Conservation (phyloP, 345 rosid species). For the Ceriops tagal region DNA sequence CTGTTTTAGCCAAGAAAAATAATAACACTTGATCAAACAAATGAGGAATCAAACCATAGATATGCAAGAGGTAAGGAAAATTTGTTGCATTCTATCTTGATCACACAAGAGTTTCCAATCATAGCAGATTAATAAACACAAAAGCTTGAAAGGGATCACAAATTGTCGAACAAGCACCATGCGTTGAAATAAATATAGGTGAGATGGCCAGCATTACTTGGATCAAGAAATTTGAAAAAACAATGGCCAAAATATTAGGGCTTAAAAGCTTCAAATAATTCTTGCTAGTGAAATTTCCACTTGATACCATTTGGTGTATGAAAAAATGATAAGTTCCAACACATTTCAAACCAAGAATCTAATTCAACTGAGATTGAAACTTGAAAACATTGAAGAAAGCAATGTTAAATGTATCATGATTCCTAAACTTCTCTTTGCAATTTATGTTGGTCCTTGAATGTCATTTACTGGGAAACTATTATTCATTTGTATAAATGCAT, state of each 20-base stretch:
- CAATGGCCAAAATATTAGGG: neutral
- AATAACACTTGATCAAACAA: slow-evolving; percentile 28
- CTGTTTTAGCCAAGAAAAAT: slow-evolving; percentile 26
- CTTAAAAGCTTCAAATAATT: neutral
- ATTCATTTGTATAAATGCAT: no score
- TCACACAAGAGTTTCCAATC: no score
- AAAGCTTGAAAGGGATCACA: no score
- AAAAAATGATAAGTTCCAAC: neutral
- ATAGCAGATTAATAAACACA: no score
- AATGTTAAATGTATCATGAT: no score
- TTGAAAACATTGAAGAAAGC: neutral
- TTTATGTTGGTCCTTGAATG: no score
- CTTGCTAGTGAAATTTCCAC: neutral
- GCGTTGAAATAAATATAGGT: neutral
- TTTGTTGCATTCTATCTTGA: no score
- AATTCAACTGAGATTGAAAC: slow-evolving; percentile 1
- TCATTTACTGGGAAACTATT: no score
- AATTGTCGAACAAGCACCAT: no score
- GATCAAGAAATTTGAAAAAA: neutral
- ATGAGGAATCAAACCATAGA: slow-evolving; percentile 3
- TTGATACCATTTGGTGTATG: neutral
- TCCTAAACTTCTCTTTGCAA: no score
- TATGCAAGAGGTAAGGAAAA: neutral
- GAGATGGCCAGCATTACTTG: neutral
- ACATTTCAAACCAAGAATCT: neutral